Base-by-base conservation (phyloP, 192 early-diverging fungal genomes). In the Podila minutissima region DNA sequence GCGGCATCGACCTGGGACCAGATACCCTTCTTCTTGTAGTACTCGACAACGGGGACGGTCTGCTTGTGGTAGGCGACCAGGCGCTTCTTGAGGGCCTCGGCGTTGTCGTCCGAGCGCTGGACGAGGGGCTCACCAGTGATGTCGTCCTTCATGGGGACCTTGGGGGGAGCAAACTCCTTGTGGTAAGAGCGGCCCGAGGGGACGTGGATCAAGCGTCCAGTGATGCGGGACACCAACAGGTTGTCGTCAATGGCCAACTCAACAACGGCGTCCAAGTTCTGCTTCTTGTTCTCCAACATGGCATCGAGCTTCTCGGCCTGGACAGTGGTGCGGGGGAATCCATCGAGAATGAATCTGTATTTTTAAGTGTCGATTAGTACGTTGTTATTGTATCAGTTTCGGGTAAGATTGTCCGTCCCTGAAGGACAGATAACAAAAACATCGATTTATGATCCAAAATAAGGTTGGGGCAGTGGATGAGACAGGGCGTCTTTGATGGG, bases 281-380 rank as follows among this genome's bases (percentile, higher is more conserved):
- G 92, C 62, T 94, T 92, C 66, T 90, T 86, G 46, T 85, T 72
- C 37, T 87, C 89, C 74, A 99, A 91, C 98, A 99, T 99, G 69
- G 92, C 88, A 86, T 99, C 98, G 66, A 99, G 86, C 92, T 99
- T 99, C 86, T 98, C 92, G 28, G 98, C 98, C 87, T 99, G 98
- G 48, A 92, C 91, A 66, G 98, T 96, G 41, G 98, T 99, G 72
- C 98, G 94, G 68, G 98, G 98, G 92, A 99, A 99, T 20, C 98
- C 98, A 85, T 99, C 98, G 35, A 99, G 89, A 74, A 99, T 99
- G 86, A 99, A 99, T 26, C 88, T 90, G 63, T 64, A 59, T 7
- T n/a, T 32, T 17, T 20, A 61, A 31, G 59, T 11, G 29, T 31
- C 29, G 53, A 26, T 55, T n/a, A 55, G 20, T n/a, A 55, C 53